A percentile compares a stretch with the other conserved stretches of the same genome.
Evolutionary conservation across 2,329 filamentous ascomycete genomes (phyloP).

Genomic region (Huntiella savannae): DNA sequence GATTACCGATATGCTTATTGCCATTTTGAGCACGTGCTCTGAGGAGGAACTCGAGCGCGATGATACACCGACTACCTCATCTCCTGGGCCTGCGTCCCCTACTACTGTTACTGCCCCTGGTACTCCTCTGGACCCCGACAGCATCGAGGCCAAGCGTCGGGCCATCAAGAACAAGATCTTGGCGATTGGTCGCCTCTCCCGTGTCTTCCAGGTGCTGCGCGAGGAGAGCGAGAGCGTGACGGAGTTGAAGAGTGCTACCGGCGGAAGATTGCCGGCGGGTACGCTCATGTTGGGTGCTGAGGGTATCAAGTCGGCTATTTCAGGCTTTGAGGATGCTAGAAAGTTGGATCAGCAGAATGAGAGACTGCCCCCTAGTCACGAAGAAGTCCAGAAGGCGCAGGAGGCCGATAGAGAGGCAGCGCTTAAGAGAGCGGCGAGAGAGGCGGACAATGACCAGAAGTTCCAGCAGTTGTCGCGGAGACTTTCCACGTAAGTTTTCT

Average conservation of each 20-base stretch:
- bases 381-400: conserved; percentile 71
- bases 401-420: conserved; percentile 68
- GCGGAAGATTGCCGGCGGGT: conserved; percentile 77
- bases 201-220: conserved; percentile 93
- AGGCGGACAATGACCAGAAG: conserved; percentile 82
- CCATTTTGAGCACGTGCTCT: conserved; percentile 95
- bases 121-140: conserved; percentile 50
- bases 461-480: conserved; percentile 73
- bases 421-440: conserved; percentile 64
- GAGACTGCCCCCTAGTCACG: conserved; percentile 73
- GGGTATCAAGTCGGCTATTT: conserved; percentile 96
- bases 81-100: conserved; percentile 53
- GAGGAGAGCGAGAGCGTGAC: conserved; percentile 95
- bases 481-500: conserved; percentile 81
- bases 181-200: conserved; percentile 85
- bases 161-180: conserved; percentile 99
- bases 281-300: conserved; percentile 96
- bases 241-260: conserved; percentile 90
- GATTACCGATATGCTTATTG: conserved; percentile 98
- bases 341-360: conserved; percentile 98
- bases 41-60: conserved; percentile 82
- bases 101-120: conserved; percentile 19
- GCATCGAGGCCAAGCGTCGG: conserved; percentile 80
- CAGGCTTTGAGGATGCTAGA: conserved; percentile 84
- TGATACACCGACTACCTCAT: conserved; percentile 45